Base-by-base conservation (phyloP, 176 grass and related monocot species). In the Eragrostis curvula region DNA sequence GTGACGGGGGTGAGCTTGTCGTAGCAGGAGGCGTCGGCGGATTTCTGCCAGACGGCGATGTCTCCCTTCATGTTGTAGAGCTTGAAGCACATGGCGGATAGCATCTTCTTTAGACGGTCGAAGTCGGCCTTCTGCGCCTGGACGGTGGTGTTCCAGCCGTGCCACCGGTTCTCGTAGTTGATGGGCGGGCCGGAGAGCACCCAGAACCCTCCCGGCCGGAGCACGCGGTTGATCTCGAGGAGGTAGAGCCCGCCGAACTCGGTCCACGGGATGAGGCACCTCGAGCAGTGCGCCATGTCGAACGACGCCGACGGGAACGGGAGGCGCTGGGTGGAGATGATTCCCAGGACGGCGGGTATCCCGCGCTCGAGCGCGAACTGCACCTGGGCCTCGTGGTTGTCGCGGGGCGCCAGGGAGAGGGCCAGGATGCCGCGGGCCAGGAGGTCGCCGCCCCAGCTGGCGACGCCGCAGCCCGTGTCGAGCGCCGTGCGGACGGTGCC, bases 341-440 rank as follows among this genome's bases (percentile, higher is more conserved):
- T 95, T 56, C 92, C 95, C 40, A 95, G 85, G 84, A 98, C 88
- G 75, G 92, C 90, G 39, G 96, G 96, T 88, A 98, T 95, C n/a
- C 96, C 96, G 48, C 96, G 88, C 83, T 98, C 96, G 2, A 98
- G 96, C 63, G 96, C 96, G 90, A 98, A 98, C 88, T 98, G 96
- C 51, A 98, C 92, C 90, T 98, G 96, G 11, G 96, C 96, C 92
- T 98, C 96, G 75, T 98, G 96, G 80, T 98, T 95, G 79, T 98
- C 96, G 75, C 92, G 56, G 8, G 96, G 96, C 28, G 96, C 96
- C 10, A 98, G 88, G 27, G 96, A 98, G 0, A 98, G 78, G 30
- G 96, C 80, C n/a, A 98, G 80, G 71, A 95, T 95, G 43, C 87
- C 84, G 14, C 96, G 74, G 3, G 45, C 81, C 58, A 98, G 92